Evolutionary conservation across 768 basidiomycete species (phyloP).

Genomic region (Pseudohyphozyma bogoriensis): DNA sequence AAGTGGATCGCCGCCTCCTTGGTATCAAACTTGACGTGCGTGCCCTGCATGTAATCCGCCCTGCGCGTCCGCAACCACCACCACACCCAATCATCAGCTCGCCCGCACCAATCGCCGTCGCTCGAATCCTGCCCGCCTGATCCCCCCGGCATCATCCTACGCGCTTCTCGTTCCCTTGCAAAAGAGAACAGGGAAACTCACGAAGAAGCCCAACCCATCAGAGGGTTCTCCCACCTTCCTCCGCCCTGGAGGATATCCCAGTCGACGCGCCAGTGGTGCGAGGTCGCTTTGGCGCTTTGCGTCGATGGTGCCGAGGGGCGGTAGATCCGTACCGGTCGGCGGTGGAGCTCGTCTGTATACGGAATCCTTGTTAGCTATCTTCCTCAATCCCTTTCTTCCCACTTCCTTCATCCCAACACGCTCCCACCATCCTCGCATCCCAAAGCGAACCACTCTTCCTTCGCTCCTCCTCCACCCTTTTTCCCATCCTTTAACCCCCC

Average conservation of each 20-base stretch:
- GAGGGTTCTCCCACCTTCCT: slow-evolving; percentile 92
- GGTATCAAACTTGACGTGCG: slow-evolving; percentile 50
- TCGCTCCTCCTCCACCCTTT: background rate
- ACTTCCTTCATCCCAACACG: background rate
- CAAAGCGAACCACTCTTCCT: background rate
- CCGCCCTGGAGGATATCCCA: slow-evolving; percentile 82
- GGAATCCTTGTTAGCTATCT: too few relatives aligned
- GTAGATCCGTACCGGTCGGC: slow-evolving; percentile 82
- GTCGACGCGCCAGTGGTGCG: slow-evolving; percentile 84
- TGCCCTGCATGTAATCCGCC: slow-evolving; percentile 28
- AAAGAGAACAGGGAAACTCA: slow-evolving; percentile 45
- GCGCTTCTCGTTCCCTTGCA: background rate
- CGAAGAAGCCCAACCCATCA: slow-evolving; percentile 97
- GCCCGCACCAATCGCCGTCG: too few relatives aligned
- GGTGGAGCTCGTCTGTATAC: slow-evolving; percentile 71
- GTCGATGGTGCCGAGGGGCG: slow-evolving; percentile 79
- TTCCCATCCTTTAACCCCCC: background rate
- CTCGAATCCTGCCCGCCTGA: background rate
- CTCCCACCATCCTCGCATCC: background rate
- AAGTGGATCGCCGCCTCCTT: slow-evolving; percentile 90
- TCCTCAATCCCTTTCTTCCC: background rate
- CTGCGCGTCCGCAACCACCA: background rate
- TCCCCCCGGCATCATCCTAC: too few relatives aligned
- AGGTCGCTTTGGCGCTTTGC: slow-evolving; percentile 81
- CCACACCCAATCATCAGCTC: background rate